A percentile compares a stretch with the other conserved stretches of the same genome.
phyloP scores from a whole-genome alignment of 139 green algal genomes.

The Pleodorina starrii region DNA sequence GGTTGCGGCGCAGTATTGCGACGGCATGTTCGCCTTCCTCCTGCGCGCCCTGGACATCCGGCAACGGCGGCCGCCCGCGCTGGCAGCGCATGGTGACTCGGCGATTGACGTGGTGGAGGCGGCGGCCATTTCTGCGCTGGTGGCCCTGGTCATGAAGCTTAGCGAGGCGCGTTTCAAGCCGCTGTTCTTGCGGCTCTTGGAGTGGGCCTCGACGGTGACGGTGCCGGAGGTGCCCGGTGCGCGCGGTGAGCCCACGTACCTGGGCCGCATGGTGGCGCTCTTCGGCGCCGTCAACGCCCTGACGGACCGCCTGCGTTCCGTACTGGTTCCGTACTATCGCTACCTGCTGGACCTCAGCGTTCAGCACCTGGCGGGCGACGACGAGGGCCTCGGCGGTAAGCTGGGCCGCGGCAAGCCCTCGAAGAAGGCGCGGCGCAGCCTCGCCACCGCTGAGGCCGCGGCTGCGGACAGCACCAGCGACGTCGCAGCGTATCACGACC shows the following conservation, averaged over 20 bases:
- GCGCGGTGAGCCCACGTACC: background rate
- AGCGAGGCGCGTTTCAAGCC: constrained; percentile 93
- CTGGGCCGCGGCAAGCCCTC: constrained; percentile 19
- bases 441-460: constrained; percentile 10
- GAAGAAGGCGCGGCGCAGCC: constrained; percentile 70
- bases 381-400: background rate
- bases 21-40: constrained; percentile 80
- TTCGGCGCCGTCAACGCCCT: constrained; percentile 74
- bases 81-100: constrained; percentile 15
- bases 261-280: constrained; percentile 66
- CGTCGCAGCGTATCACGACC: background rate
- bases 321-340: constrained; percentile 91
- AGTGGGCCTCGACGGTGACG: constrained; percentile 77
- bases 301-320: constrained; percentile 78
- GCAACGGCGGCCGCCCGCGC: constrained; percentile 52
- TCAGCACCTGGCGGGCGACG: constrained; percentile 61
- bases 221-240: constrained; percentile 5
- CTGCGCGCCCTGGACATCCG: constrained; percentile 85
- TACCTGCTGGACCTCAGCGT: constrained; percentile 74
- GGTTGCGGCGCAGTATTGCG: constrained; percentile 68
- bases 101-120: constrained; percentile 65
- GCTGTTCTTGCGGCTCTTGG: constrained; percentile 89
- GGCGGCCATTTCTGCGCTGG: constrained; percentile 70
- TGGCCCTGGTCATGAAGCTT: constrained; percentile 90
- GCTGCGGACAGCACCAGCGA: background rate